A percentile compares a stretch with the other conserved stretches of the same genome.
These are phyloP conservation scores for Lodderomyces orthopsilosis DNA, from an alignment of 1,139 yeast genomes.

Conservation along the genomic window DNA sequence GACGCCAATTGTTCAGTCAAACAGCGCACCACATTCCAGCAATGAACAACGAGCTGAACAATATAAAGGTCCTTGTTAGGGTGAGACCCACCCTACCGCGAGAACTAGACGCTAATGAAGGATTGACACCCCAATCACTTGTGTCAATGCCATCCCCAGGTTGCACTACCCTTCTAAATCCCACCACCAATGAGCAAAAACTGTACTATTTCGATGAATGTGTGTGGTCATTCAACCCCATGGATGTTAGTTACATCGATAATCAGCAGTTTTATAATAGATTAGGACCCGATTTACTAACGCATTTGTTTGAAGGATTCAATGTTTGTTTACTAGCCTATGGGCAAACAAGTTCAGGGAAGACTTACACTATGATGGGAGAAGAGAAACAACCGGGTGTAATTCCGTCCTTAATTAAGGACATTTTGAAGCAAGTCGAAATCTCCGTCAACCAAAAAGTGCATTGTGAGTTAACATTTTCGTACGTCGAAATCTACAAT, in stretches of 20 bases:
- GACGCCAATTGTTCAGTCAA: background rate
- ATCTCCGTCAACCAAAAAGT: slow-evolving; percentile 37
- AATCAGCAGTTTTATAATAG: slow-evolving; percentile 50
- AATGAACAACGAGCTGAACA: slow-evolving; percentile 13
- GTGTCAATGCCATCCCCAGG: slow-evolving; percentile 32
- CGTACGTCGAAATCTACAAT: slow-evolving; percentile 72
- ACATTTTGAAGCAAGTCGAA: slow-evolving; percentile 48
- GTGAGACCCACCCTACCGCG: slow-evolving; percentile 44
- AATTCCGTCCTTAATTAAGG: slow-evolving; percentile 57
- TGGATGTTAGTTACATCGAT: slow-evolving; percentile 35
- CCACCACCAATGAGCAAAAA: slow-evolving; percentile 22
- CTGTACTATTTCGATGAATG: slow-evolving; percentile 56
- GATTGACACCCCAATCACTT: slow-evolving; percentile 16
- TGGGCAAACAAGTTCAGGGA: slow-evolving; percentile 77
- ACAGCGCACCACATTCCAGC: background rate
- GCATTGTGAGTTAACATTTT: slow-evolving; percentile 53
- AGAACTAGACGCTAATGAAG: slow-evolving; percentile 19
- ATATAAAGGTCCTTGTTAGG: slow-evolving; percentile 45
- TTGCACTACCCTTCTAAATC: slow-evolving; percentile 21
- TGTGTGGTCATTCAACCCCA: slow-evolving; percentile 52
- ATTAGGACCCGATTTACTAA: slow-evolving; percentile 58
- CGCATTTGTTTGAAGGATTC: slow-evolving; percentile 65
- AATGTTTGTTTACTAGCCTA: slow-evolving; percentile 76
- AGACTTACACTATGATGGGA: slow-evolving; percentile 77
- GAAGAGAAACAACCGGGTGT: slow-evolving; percentile 47